A percentile compares a stretch with the other conserved stretches of the same genome.
These are phyloP conservation scores for Eragrostis curvula DNA, from an alignment of 176 grass and related monocot genomes.

Conservation along the genomic window DNA sequence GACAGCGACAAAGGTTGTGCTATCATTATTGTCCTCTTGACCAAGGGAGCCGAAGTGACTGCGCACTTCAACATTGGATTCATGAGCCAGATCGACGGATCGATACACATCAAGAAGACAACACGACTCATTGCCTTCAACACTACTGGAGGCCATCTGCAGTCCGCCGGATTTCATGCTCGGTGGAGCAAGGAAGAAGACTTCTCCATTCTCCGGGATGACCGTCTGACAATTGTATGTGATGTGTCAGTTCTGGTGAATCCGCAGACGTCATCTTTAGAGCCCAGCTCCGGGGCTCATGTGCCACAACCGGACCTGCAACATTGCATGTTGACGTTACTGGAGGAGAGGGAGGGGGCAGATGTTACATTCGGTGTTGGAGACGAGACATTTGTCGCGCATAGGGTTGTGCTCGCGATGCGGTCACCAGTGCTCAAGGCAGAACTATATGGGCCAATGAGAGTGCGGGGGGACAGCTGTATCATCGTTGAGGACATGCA, in stretches of 20 bases:
- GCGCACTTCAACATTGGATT: not conserved
- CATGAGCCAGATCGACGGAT: not conserved
- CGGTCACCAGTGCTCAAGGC: not conserved
- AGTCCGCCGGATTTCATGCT: too few relatives aligned
- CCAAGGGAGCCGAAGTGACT: too few relatives aligned
- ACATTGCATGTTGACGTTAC: too few relatives aligned
- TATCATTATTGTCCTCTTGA: too few relatives aligned
- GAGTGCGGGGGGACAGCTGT: too few relatives aligned
- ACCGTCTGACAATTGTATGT: not conserved
- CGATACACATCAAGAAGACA: not conserved
- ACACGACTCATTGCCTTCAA: not conserved
- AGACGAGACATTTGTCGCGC: not conserved
- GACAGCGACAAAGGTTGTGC: too few relatives aligned
- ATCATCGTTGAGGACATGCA: too few relatives aligned
- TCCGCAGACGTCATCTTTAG: not conserved
- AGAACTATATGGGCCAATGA: too few relatives aligned
- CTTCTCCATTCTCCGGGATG: not conserved
- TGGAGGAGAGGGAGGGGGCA: too few relatives aligned
- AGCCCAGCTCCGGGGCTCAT: not conserved
- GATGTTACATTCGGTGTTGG: too few relatives aligned
- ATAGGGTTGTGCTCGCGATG: not conserved
- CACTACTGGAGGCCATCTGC: not conserved
- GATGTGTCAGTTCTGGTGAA: too few relatives aligned
- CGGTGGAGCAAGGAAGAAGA: not conserved
- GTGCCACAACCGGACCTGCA: not conserved